A percentile compares a stretch with the other conserved stretches of the same genome.
These are phyloP conservation scores for Termitomyces sp. DNA, from an alignment of 768 basidiomycete species.

Conservation along the genomic window DNA sequence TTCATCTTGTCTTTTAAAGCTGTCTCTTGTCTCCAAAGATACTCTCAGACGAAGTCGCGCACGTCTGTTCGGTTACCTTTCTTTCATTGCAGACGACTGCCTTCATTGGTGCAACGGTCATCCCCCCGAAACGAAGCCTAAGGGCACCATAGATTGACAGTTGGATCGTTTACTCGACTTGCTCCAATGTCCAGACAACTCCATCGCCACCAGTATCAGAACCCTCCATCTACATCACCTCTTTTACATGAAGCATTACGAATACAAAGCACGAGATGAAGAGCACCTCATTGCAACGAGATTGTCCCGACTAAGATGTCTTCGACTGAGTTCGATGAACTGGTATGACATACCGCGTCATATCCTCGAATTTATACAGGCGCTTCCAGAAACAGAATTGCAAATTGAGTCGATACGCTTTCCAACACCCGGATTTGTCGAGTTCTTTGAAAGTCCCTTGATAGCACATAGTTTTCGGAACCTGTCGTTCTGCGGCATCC, in stretches of 20 bases:
- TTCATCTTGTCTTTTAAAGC: background rate
- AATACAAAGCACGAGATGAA: background rate
- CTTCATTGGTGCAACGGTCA: no score
- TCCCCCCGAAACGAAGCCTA: no score
- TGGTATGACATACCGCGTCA: background rate
- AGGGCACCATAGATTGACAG: background rate
- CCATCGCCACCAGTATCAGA: background rate
- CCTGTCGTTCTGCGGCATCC: background rate
- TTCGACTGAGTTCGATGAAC: background rate
- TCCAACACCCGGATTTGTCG: background rate
- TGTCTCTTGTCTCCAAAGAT: background rate
- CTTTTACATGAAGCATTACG: background rate
- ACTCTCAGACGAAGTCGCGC: background rate
- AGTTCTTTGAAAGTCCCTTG: background rate
- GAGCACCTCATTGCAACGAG: background rate
- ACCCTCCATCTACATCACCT: background rate
- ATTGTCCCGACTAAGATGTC: background rate
- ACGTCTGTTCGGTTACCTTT: background rate
- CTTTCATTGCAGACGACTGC: background rate
- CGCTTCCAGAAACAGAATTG: background rate
- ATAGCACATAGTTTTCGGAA: background rate
- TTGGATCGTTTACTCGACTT: slow-evolving; percentile 1
- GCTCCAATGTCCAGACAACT: background rate
- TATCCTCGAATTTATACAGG: background rate
- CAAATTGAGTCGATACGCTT: background rate